phyloP scores from a whole-genome alignment of 208 protist species.

The Leptomonas seymouri region DNA sequence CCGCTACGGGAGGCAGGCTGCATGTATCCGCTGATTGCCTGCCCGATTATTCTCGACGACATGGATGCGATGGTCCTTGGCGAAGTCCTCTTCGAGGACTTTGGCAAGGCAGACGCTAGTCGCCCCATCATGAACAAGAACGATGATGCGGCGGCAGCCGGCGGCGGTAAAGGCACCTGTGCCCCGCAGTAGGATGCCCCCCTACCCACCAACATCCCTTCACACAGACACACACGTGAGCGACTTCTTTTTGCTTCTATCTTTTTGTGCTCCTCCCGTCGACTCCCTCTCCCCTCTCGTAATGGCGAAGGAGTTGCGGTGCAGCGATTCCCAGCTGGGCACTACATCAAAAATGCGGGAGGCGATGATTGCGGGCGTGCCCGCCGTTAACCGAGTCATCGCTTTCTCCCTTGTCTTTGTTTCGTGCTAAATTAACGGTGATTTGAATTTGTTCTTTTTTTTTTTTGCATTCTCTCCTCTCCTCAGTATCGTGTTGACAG shows the following conservation, averaged over 20 bases:
- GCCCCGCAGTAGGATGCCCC: constrained; percentile 9
- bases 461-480: too few species aligned
- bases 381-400: too few species aligned
- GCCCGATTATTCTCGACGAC: constrained; percentile 63
- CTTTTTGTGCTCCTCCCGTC: neutral
- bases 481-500: too few species aligned
- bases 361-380: too few species aligned
- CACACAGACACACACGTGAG: neutral
- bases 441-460: too few species aligned
- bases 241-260: neutral
- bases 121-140: constrained; percentile 6
- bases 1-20: constrained; percentile 77
- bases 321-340: too few species aligned
- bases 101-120: constrained; percentile 41
- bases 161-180: constrained; percentile 7
- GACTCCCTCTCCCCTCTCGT: neutral
- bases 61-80: constrained; percentile 76
- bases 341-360: too few species aligned
- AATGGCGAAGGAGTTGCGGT: too few species aligned
- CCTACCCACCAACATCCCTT: neutral
- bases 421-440: too few species aligned
- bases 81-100: constrained; percentile 73
- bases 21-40: constrained; percentile 80
- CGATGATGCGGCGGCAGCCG: constrained; percentile 26
- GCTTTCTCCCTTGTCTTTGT: too few species aligned